Conservation (phyloP, 1,284 basidiomycete species). For the Taiwanofungus camphoratus region DNA sequence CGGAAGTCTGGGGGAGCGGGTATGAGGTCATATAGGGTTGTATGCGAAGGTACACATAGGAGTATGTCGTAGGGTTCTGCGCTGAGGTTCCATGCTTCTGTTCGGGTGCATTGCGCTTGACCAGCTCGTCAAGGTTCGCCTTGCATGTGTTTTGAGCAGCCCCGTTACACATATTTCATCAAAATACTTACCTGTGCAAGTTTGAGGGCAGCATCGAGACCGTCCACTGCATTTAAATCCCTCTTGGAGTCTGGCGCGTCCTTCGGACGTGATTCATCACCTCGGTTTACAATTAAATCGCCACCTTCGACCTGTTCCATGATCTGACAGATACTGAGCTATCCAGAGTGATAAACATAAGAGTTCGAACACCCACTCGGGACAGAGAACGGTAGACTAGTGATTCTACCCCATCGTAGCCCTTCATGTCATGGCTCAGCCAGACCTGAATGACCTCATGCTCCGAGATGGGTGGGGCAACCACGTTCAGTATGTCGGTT, state of each 20-base stretch:
- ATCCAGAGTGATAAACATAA: too few species aligned
- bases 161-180: background rate
- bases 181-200: conserved; percentile 60
- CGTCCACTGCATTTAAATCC: conserved; percentile 80
- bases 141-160: conserved; percentile 24
- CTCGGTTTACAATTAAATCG: conserved; percentile 83
- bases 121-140: conserved; percentile 76
- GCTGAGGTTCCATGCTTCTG: conserved; percentile 34
- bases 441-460: conserved; percentile 97
- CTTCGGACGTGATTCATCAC: conserved; percentile 69
- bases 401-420: conserved; percentile 94
- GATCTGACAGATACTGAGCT: conserved; percentile 43
- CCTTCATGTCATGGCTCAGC: conserved; percentile 94
- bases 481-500: conserved; percentile 89
- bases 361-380: conserved; percentile 45
- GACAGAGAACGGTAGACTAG: conserved; percentile 87
- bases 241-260: conserved; percentile 43
- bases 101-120: conserved; percentile 53
- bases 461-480: conserved; percentile 96
- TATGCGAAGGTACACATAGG: conserved; percentile 89
- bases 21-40: conserved; percentile 77
- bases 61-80: conserved; percentile 78
- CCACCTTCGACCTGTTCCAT: conserved; percentile 94
- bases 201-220: conserved; percentile 79
- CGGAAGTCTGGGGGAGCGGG: conserved; percentile 30